A percentile compares a stretch with the other conserved stretches of the same genome.
phyloP scores from a whole-genome alignment of 2,329 filamentous ascomycete species.

The Chrysoporthe puriensis region DNA sequence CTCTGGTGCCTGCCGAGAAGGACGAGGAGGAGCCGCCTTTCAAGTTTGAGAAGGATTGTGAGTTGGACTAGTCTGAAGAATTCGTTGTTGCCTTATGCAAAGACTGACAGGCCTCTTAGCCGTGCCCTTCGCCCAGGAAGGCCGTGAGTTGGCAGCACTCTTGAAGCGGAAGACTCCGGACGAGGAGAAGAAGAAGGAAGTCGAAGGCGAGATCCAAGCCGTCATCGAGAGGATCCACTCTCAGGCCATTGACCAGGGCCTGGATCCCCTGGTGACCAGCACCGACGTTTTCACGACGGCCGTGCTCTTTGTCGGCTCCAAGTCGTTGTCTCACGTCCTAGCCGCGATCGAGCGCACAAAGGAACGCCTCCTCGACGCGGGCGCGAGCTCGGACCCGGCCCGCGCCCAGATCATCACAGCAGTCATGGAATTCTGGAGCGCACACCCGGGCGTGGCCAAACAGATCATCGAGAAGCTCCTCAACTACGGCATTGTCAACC shows the following conservation, averaged over 20 bases:
- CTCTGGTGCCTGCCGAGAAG: slow-evolving; percentile 81
- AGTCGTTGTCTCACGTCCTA: slow-evolving; percentile 93
- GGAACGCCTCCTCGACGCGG: slow-evolving; percentile 80
- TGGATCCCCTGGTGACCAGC: slow-evolving; percentile 82
- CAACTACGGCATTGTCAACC: slow-evolving; percentile 94
- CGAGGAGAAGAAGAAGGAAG: slow-evolving; percentile 75
- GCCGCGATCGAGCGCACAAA: slow-evolving; percentile 96
- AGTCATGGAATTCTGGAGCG: slow-evolving; percentile 90
- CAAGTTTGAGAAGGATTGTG: slow-evolving; percentile 80
- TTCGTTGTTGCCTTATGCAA: slow-evolving; percentile 52
- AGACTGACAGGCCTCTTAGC: slow-evolving; percentile 56
- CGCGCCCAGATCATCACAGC: slow-evolving; percentile 87
- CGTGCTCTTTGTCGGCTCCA: slow-evolving; percentile 91
- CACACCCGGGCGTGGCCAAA: slow-evolving; percentile 89
- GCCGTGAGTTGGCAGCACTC: slow-evolving; percentile 77
- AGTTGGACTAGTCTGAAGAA: slow-evolving; percentile 41
- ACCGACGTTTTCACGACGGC: slow-evolving; percentile 93
- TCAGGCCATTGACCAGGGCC: slow-evolving; percentile 69
- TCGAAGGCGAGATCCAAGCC: slow-evolving; percentile 84
- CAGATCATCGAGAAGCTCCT: slow-evolving; percentile 95
- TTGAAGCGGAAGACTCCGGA: slow-evolving; percentile 84
- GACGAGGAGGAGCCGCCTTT: slow-evolving; percentile 96
- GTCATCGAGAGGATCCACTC: slow-evolving; percentile 80
- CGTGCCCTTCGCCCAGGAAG: slow-evolving; percentile 81
- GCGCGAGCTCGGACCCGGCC: slow-evolving; percentile 73